Evolutionary conservation across 2,329 filamentous ascomycete species (phyloP).

Genomic region (Claviceps digitariae): DNA sequence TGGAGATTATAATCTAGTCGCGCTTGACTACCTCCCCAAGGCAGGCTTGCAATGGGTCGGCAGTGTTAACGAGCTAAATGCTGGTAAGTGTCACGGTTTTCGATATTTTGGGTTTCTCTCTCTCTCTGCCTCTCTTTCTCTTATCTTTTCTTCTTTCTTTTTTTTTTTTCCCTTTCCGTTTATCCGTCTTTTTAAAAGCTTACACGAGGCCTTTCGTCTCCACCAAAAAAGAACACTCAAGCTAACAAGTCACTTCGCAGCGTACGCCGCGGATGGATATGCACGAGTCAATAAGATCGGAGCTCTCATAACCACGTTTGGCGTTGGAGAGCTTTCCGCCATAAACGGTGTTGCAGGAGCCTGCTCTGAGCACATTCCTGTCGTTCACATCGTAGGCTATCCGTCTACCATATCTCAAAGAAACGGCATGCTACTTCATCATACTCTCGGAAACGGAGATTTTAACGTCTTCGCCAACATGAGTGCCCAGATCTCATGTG

Average conservation of each 20-base stretch:
- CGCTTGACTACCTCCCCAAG: slow-evolving; percentile 51
- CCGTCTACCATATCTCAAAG: slow-evolving; percentile 35
- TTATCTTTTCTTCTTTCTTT: background rate
- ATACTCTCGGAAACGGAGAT: slow-evolving; percentile 65
- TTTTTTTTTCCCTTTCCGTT: background rate
- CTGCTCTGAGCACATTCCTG: slow-evolving; percentile 57
- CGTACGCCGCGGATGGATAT: slow-evolving; percentile 71
- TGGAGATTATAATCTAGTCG: slow-evolving; percentile 58
- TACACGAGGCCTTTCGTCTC: too few relatives aligned
- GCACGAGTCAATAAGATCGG: slow-evolving; percentile 58
- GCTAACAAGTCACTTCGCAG: slow-evolving; percentile 22
- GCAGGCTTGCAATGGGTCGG: slow-evolving; percentile 50
- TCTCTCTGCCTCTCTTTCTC: too few relatives aligned
- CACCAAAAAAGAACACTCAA: background rate
- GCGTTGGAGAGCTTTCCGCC: slow-evolving; percentile 60
- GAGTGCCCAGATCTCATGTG: slow-evolving; percentile 57
- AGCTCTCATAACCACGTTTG: slow-evolving; percentile 62
- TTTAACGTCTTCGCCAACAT: slow-evolving; percentile 75
- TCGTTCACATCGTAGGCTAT: slow-evolving; percentile 54
- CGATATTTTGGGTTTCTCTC: too few relatives aligned
- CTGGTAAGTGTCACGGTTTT: slow-evolving; percentile 30
- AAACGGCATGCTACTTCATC: slow-evolving; percentile 41
- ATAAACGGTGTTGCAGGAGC: slow-evolving; percentile 63
- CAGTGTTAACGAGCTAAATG: slow-evolving; percentile 62
- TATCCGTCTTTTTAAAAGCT: too few relatives aligned